phyloP scores from a whole-genome alignment of 2,329 filamentous ascomycete species.

The Mariannaea sp. region DNA sequence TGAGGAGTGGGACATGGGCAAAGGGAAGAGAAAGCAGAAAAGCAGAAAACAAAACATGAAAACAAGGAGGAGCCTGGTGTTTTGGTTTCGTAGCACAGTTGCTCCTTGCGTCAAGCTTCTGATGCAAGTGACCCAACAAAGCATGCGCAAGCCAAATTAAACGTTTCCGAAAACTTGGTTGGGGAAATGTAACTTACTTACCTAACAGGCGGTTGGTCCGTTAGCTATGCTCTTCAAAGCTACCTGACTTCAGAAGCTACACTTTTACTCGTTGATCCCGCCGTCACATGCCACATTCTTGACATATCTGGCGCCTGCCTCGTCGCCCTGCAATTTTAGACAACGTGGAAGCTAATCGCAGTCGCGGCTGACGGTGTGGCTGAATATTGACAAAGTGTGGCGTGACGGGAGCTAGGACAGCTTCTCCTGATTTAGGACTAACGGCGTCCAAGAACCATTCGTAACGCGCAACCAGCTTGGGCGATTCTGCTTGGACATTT shows the following conservation, averaged over 20 bases:
- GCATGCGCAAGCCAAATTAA: no score
- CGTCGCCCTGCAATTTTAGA: background rate
- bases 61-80: background rate
- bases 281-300: slow-evolving; percentile 3
- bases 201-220: no score
- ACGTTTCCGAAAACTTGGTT: no score
- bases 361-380: background rate
- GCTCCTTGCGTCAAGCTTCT: background rate
- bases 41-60: background rate
- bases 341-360: background rate
- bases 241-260: background rate
- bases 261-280: slow-evolving; percentile 7
- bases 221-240: background rate
- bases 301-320: background rate
- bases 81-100: background rate
- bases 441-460: no score
- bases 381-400: slow-evolving; percentile 20
- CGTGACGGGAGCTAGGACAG: background rate
- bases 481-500: no score
- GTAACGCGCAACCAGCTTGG: no score
- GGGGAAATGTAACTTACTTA: no score
- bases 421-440: no score
- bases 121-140: no score
- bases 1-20: background rate
- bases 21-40: background rate